Conservation (phyloP, 2,329 filamentous ascomycete genomes). For the Venturia oleaginea region DNA sequence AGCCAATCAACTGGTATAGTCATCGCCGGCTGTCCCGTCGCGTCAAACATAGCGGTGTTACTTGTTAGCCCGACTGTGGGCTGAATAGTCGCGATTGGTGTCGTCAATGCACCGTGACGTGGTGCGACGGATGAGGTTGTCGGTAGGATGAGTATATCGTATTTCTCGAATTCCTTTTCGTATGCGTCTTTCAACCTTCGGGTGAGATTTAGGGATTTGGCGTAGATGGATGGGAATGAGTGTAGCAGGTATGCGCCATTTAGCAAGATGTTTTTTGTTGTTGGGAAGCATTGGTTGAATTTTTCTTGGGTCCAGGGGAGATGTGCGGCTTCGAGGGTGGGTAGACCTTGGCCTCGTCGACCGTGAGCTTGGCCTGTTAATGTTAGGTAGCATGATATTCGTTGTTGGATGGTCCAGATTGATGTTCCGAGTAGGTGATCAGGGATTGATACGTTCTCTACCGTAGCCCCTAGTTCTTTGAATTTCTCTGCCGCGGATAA, state of each 20-base stretch:
- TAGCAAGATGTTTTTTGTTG: conserved; percentile 41
- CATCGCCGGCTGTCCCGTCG: conserved; percentile 25
- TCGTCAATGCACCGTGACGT: conserved; percentile 19
- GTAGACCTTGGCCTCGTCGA: conserved; percentile 34
- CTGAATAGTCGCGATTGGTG: conserved; percentile 22
- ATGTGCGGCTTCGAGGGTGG: conserved; percentile 40
- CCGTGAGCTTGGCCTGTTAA: conserved; percentile 35
- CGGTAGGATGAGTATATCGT: conserved; percentile 35
- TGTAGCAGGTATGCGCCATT: conserved; percentile 32
- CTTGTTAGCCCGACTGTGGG: conserved; percentile 23
- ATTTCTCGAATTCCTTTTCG: conserved; percentile 26
- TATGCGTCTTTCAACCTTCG: conserved; percentile 32
- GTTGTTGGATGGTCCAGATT: conserved; percentile 36
- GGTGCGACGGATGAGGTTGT: conserved; percentile 20
- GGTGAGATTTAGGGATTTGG: conserved; percentile 33
- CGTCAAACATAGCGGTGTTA: conserved; percentile 25
- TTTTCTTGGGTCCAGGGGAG: conserved; percentile 40
- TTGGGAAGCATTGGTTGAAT: conserved; percentile 39
- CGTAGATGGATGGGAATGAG: conserved; percentile 30
- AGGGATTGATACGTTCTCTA: conserved; percentile 40
- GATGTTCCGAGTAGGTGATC: conserved; percentile 31
- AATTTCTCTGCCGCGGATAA: conserved; percentile 33
- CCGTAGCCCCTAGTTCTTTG: conserved; percentile 36
- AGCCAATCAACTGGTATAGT: conserved; percentile 20
- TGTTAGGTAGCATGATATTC: conserved; percentile 23